Percentiles rank a stretch among this genome's conserved stretches.
Evolutionary conservation across 495 filamentous ascomycete species (phyloP).

Genomic region (Xylaria sp.): DNA sequence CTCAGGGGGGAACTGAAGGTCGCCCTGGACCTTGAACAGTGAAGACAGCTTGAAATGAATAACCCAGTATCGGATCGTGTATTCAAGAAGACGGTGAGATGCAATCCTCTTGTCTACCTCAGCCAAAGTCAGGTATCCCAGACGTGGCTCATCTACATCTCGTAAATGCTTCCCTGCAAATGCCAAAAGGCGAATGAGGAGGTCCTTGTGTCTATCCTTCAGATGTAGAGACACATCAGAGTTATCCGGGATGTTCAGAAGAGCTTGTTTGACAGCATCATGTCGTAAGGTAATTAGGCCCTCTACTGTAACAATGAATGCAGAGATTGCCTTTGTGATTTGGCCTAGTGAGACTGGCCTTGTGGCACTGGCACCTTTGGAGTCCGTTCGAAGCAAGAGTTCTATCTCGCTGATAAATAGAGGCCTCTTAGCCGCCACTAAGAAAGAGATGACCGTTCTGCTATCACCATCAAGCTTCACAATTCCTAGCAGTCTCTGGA

Average conservation of each 20-base stretch:
- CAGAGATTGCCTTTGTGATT: neutral
- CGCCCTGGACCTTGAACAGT: conserved; percentile 15
- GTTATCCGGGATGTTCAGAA: conserved; percentile 19
- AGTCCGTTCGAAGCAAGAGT: conserved; percentile 5
- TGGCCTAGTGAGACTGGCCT: neutral
- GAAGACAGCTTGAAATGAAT: conserved; percentile 20
- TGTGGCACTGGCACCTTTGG: neutral
- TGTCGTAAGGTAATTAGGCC: conserved; percentile 10
- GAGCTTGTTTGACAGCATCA: conserved; percentile 17
- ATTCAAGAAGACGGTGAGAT: conserved; percentile 14
- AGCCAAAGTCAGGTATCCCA: neutral
- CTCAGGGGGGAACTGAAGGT: conserved; percentile 16
- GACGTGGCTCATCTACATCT: conserved; percentile 12
- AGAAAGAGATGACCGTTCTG: conserved; percentile 3
- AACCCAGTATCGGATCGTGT: conserved; percentile 20
- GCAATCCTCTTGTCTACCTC: conserved; percentile 15
- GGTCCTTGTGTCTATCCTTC: conserved; percentile 19
- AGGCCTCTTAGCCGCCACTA: conserved; percentile 18
- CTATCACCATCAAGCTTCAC: conserved; percentile 9
- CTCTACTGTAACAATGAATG: conserved; percentile 11
- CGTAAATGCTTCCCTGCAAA: conserved; percentile 1
- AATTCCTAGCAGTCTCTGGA: conserved; percentile 3
- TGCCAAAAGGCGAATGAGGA: conserved; percentile 14
- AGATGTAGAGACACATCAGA: conserved; percentile 16
- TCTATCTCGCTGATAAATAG: conserved; percentile 16